These are phyloP conservation scores for Globisporangium irregulare DNA, from an alignment of 352 stramenopile species.

Conservation along the genomic window DNA sequence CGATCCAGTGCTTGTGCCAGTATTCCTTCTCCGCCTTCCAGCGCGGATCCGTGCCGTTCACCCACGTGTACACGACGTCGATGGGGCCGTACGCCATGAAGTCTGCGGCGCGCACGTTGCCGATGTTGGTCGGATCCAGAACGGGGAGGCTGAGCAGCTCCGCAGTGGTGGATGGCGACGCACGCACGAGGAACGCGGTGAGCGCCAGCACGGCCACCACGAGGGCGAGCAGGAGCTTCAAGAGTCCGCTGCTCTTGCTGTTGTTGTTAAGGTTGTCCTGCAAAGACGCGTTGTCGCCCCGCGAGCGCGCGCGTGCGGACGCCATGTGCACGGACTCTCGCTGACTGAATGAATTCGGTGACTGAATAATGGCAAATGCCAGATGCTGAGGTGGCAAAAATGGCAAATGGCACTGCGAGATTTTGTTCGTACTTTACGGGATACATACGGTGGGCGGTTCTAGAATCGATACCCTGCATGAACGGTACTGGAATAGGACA, in stretches of 20 bases:
- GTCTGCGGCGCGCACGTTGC: conserved; percentile 44
- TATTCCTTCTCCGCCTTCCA: conserved; percentile 90
- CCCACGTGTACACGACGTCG: conserved; percentile 96
- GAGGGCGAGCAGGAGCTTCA: neutral
- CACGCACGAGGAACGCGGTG: conserved; percentile 10
- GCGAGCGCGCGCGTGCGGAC: conserved; percentile 19
- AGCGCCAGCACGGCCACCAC: conserved; percentile 11
- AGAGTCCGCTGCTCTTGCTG: neutral
- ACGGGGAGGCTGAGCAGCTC: conserved; percentile 12
- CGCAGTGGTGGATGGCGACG: conserved; percentile 2
- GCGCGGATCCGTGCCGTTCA: conserved; percentile 92
- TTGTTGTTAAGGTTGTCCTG: neutral
- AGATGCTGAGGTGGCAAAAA: conserved; percentile 6
- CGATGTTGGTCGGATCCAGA: conserved; percentile 51
- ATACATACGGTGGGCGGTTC: neutral
- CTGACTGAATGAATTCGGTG: neutral
- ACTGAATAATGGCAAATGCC: neutral
- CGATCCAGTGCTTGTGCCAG: conserved; percentile 88
- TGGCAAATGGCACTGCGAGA: neutral
- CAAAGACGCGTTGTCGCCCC: neutral
- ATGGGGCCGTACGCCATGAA: conserved; percentile 84
- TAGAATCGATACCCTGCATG: neutral
- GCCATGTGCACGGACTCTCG: conserved; percentile 9
- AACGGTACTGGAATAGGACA: neutral
- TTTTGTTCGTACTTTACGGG: neutral